Conservation (phyloP, 306 rosid species). For the Prunus persica region DNA sequence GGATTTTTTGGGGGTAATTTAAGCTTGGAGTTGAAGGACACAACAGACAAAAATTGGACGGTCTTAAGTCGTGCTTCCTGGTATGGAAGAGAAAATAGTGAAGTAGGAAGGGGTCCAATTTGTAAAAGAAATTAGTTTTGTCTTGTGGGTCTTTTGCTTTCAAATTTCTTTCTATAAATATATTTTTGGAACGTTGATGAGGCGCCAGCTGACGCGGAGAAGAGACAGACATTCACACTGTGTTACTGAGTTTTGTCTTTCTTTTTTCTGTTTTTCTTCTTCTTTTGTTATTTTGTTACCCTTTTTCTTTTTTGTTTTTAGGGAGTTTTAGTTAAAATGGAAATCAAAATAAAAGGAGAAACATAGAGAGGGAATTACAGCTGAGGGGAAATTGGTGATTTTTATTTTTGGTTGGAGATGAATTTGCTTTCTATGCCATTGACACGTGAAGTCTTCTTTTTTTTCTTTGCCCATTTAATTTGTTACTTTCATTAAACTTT, state of each 20-base stretch:
- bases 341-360: neutral
- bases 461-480: no score
- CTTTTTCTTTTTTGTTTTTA: neutral
- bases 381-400: neutral
- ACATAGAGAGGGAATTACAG: neutral
- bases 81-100: neutral
- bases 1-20: constrained; percentile 12
- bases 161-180: neutral
- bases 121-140: neutral
- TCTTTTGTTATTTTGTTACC: neutral
- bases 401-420: neutral
- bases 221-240: neutral
- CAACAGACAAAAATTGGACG: constrained; percentile 34
- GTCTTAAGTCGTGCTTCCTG: constrained; percentile 12
- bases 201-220: neutral
- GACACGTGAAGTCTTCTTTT: no score
- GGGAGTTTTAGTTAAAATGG: neutral
- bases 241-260: neutral
- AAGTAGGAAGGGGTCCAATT: constrained; percentile 8
- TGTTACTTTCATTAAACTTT: neutral
- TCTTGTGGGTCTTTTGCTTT: neutral
- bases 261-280: neutral
- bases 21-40: constrained; percentile 23
- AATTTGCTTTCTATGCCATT: neutral
- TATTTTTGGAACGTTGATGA: constrained; percentile 7